phyloP scores from a whole-genome alignment of 2,329 filamentous ascomycete species.

The Stromatinia cepivora region DNA sequence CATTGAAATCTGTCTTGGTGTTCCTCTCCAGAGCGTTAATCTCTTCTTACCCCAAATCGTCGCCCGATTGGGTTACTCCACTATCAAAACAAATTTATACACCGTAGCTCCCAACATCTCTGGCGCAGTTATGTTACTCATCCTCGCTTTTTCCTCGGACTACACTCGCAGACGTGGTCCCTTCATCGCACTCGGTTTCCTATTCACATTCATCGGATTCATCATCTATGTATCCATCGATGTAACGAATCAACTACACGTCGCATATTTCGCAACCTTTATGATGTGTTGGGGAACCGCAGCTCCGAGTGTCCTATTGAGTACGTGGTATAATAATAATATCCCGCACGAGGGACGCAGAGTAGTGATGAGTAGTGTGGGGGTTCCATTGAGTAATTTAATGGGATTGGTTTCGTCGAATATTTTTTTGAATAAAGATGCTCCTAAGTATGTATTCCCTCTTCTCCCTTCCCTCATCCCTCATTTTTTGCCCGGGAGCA shows the following conservation, averaged over 20 bases:
- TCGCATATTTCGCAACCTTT: conserved; percentile 66
- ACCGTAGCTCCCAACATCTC: conserved; percentile 78
- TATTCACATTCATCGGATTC: conserved; percentile 74
- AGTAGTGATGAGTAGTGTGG: conserved; percentile 60
- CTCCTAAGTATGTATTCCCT: conserved; percentile 51
- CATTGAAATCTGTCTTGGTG: conserved; percentile 60
- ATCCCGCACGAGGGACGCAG: conserved; percentile 63
- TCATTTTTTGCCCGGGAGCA: conserved; percentile 48
- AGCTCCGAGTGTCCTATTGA: conserved; percentile 38
- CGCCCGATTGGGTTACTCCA: conserved; percentile 49
- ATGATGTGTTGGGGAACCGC: conserved; percentile 60
- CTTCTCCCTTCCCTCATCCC: conserved; percentile 62
- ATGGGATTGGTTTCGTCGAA: conserved; percentile 70
- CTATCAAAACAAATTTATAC: conserved; percentile 70
- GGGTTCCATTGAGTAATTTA: conserved; percentile 62
- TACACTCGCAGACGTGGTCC: conserved; percentile 50
- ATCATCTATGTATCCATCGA: conserved; percentile 73
- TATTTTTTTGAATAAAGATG: conserved; percentile 64
- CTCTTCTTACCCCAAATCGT: conserved; percentile 59
- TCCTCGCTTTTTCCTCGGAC: conserved; percentile 72
- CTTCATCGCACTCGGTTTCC: conserved; percentile 72
- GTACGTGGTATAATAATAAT: conserved; percentile 60
- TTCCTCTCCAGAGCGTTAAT: conserved; percentile 56
- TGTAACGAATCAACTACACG: conserved; percentile 50
- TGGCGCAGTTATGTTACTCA: conserved; percentile 69